A percentile compares a stretch with the other conserved stretches of the same genome.
These are phyloP conservation scores for Boletus vinaceobasis DNA, from an alignment of 768 basidiomycete genomes.

Conservation along the genomic window DNA sequence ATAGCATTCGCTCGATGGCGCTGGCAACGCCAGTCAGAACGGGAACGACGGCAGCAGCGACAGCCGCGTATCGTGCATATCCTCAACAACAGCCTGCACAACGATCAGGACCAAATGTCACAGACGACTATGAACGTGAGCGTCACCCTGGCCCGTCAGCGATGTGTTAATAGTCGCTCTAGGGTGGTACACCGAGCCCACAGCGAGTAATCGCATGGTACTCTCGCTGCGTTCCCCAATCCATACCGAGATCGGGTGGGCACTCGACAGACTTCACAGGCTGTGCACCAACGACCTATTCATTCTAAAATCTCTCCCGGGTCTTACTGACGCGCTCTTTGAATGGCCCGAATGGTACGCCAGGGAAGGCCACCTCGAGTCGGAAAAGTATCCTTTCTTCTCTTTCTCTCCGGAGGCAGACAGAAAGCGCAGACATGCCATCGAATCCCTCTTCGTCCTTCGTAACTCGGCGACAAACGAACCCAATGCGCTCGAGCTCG, in stretches of 20 bases:
- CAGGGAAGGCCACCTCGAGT: constrained; percentile 51
- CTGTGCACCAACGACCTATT: constrained; percentile 80
- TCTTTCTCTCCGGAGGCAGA: constrained; percentile 48
- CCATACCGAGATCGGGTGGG: constrained; percentile 80
- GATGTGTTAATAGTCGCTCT: constrained; percentile 8
- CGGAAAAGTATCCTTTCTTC: constrained; percentile 49
- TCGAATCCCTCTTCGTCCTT: constrained; percentile 80
- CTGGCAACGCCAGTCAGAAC: constrained; percentile 31
- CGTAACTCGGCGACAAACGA: constrained; percentile 80
- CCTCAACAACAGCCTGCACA: constrained; percentile 18
- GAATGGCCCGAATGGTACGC: constrained; percentile 89
- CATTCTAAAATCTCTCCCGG: constrained; percentile 65
- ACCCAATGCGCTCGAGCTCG: constrained; percentile 60
- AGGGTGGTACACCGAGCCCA: constrained; percentile 87
- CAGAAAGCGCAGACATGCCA: constrained; percentile 67
- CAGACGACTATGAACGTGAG: constrained; percentile 78
- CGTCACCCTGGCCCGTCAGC: constrained; percentile 1
- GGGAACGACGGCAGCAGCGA: constrained; percentile 13
- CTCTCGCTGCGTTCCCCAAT: constrained; percentile 85
- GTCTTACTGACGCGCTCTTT: constrained; percentile 78
- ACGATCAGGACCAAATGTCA: constrained; percentile 41
- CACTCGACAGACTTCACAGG: constrained; percentile 80
- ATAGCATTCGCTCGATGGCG: constrained; percentile 19
- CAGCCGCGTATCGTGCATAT: constrained; percentile 26
- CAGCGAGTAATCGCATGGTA: constrained; percentile 83